Conservation (phyloP, 192 early-diverging fungal species). For the Linnemannia hyalina region DNA sequence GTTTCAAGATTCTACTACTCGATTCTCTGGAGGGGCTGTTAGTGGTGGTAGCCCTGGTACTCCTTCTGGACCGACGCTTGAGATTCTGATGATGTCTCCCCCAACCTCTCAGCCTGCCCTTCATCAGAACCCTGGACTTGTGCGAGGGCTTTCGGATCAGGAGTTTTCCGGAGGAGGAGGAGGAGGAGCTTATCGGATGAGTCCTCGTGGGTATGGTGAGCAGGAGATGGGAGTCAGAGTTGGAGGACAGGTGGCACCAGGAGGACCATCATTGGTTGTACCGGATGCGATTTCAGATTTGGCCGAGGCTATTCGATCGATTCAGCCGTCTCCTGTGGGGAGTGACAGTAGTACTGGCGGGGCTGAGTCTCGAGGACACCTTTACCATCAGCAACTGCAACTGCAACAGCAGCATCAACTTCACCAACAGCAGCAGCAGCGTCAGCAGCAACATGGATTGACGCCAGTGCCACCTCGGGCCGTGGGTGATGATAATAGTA, state of each 20-base stretch:
- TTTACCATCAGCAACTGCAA: not conserved
- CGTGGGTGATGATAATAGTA: not conserved
- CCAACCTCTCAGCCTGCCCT: not conserved
- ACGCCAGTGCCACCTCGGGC: not conserved
- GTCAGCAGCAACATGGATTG: not conserved
- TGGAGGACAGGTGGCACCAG: not conserved
- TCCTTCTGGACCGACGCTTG: not conserved
- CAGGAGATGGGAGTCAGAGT: not conserved
- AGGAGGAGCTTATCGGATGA: not conserved
- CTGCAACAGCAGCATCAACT: not conserved
- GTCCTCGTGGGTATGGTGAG: not conserved
- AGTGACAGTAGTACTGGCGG: too few relatives aligned
- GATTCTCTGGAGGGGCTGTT: not conserved
- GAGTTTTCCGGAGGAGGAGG: not conserved
- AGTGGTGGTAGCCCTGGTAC: not conserved
- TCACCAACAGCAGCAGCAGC: not conserved
- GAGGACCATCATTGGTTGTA: not conserved
- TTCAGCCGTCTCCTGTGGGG: not conserved
- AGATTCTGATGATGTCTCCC: not conserved
- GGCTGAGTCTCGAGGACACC: not conserved
- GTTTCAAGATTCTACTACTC: not conserved
- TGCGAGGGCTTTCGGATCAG: not conserved
- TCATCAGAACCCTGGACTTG: not conserved
- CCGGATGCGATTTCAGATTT: not conserved
- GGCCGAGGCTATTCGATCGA: conserved; percentile 1